Evolutionary conservation across 2,329 filamentous ascomycete genomes (phyloP), one percentile per base, ranked within the genome.

Genomic region (Aureobasidium sp.): DNA sequence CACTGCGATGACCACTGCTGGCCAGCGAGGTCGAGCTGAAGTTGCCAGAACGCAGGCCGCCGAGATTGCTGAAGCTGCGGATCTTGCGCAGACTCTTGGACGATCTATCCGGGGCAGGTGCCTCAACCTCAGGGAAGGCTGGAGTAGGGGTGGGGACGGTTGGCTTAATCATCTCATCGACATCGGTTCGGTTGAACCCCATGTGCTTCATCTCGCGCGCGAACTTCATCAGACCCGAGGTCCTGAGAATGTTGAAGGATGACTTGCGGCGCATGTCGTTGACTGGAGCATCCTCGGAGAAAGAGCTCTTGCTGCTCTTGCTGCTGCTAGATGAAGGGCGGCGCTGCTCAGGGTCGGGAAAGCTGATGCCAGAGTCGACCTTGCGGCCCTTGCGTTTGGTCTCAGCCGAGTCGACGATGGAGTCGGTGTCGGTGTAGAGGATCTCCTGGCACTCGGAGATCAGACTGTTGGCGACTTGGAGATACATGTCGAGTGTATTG

Each of bases 311-410:
- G 22, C 64, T 67, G 42, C 57, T 65, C 42, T 63, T 67, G 62
- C 61, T 66, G 45, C 65, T 66, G 60, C 66, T 75, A 31, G 74
- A 74, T 11, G 73, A 72, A 33, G 73, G 70, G 33, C 70, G 71
- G 45, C 71, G 71, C 27, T 70, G 42, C 2, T 62, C 66, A 1
- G 74, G 74, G 1, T 62, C 58, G 54, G 75, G 77, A 67, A 86
- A 85, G 71, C 83, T 85, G 63, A 86, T 81, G 22, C 84, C 85
- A 3, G 85, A 87, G 69, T 87, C 85, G 24, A 81, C 81, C 72
- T 85, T 86, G 67, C 83, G 79, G 40, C 75, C 74, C 67, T 79
- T 80, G 60, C 75, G 47, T 37, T 60, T 57, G 52, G 35, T 37
- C n/a, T 69, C 68, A 15, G 70, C 68, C 19, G 68, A 68, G 54